These are phyloP conservation scores for Tephrocybe sp. DNA, from an alignment of 768 basidiomycete genomes.

Conservation along the genomic window DNA sequence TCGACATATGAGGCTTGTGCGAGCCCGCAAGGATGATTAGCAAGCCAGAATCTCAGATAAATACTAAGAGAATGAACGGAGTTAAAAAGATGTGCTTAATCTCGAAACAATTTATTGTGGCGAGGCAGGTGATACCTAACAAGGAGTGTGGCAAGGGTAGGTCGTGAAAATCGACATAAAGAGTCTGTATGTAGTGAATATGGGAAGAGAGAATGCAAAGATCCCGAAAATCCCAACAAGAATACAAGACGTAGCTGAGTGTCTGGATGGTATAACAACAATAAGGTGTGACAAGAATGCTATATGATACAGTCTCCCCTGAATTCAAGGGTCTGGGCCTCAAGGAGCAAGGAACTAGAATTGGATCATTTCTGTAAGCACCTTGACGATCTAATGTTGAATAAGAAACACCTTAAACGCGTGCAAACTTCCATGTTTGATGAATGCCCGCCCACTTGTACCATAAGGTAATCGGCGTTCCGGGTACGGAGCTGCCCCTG, in stretches of 20 bases:
- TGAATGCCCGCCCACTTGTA: slow-evolving; percentile 46
- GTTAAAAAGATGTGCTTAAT: too few relatives aligned
- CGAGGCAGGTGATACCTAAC: too few relatives aligned
- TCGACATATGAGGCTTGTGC: too few relatives aligned
- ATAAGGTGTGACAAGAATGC: background rate
- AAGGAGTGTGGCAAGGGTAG: too few relatives aligned
- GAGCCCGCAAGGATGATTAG: too few relatives aligned
- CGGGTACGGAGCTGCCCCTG: slow-evolving; percentile 43
- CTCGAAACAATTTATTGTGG: too few relatives aligned
- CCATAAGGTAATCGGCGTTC: slow-evolving; percentile 50
- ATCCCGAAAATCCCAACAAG: background rate
- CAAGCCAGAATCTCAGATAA: too few relatives aligned
- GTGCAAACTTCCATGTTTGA: slow-evolving; percentile 52
- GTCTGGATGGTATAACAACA: slow-evolving; percentile 8
- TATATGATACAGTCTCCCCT: background rate
- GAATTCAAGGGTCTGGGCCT: background rate
- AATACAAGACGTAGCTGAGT: background rate
- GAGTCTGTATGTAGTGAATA: background rate
- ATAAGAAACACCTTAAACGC: slow-evolving; percentile 24
- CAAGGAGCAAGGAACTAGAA: background rate
- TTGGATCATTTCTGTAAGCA: too few relatives aligned
- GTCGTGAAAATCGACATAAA: too few relatives aligned
- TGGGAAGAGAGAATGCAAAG: background rate
- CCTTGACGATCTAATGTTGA: too few relatives aligned
- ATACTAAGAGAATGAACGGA: too few relatives aligned